Base-by-base conservation (phyloP, 2,329 filamentous ascomycete genomes). In the Rosellinia necatrix region DNA sequence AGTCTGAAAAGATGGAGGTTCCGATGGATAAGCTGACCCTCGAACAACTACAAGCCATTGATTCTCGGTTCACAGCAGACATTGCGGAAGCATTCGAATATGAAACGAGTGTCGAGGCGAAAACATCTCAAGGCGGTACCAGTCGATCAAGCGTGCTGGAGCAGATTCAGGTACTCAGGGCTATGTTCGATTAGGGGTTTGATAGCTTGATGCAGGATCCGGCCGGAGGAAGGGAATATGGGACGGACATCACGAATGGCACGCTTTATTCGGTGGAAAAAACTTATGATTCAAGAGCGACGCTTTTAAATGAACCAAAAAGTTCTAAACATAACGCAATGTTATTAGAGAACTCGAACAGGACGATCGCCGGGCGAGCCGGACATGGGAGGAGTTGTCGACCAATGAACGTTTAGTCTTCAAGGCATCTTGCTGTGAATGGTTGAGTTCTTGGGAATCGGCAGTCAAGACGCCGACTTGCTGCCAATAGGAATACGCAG, bases 31-130 rank as follows among this genome's bases (percentile, higher is more conserved):
- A 88, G 68, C 78, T 93, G 27, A 81, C 80, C 0, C 74, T 88
- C 42, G 81, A 86, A 70, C 84, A 91, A 68, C 76, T 92, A 47
- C 79, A 90, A 74, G 79, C 75, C 9, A 81, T 92, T 10, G 88
- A 91, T 76, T 86, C 47, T 3, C 79, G 87, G 48, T 87, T 91
- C 64, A 84, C 81, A n/a, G 86, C 83, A 1, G 85, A 89, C 64
- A 75, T 89, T 12, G 83, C 83, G 24, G 84, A 88, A 67, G 85
- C 82, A 67, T 89, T 96, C 68, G 83, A 96, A 74, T 96, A 94
- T 69, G 87, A 96, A 74, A 83, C 83, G 60, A 90, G 87, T 59
- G 90, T 96, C 6, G 91, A 96, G 80, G 81, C 88, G 77, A 85
- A 88, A 69, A 82, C 85, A 40, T 86, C 90, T 3, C 86, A 85